Base-by-base conservation (phyloP, 371 early-diverging fungal genomes). In the Fennellomyces sp. region DNA sequence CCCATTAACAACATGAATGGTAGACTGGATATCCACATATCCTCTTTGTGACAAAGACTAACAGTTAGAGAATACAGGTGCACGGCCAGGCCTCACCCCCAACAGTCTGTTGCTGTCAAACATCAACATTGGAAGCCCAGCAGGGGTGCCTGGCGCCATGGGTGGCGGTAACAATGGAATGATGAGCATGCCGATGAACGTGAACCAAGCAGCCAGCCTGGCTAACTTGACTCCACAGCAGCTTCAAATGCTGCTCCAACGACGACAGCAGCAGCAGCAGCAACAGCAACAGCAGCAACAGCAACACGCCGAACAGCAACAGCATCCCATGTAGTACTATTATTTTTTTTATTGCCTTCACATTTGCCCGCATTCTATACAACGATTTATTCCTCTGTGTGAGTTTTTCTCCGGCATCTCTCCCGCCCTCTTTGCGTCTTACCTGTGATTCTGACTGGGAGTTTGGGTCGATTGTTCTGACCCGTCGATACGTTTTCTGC, bases 401-500 rank as follows among this genome's bases (percentile, higher is more conserved):
- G 17, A 48, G 27, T 23, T 51, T 31, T 29, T n/a, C 57, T 26
- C 5, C 30, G 26, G 29, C 11, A 30, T 39, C n/a, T 10, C 80
- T 68, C 59, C 74, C 75, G 1, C 81, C 78, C 12, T 29, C 10
- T 50, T n/a, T n/a, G n/a, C n/a, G n/a, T 25, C 84, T 61, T 77
- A 78, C 81, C 96, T 8, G 94, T 86, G 60, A 98, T 95, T 33
- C 89, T 82, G 7, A 98, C 94, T 2, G 88, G 88, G n/a, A 95
- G 61, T 66, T 90, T 94, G 3, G 97, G 97, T 15, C 87, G 79
- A 78, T 96, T 96, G 64, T 94, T 90, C 0, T 88, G 87, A 12
- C 94, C 96, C 5, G 94, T 95, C 13, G 90, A 88, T 4, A 97
- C 95, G 66, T 93, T 94, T 72, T 94, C 93, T 76, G 50, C 11